Conservation (phyloP, 768 basidiomycete genomes). For the Tylopilus sp. region DNA sequence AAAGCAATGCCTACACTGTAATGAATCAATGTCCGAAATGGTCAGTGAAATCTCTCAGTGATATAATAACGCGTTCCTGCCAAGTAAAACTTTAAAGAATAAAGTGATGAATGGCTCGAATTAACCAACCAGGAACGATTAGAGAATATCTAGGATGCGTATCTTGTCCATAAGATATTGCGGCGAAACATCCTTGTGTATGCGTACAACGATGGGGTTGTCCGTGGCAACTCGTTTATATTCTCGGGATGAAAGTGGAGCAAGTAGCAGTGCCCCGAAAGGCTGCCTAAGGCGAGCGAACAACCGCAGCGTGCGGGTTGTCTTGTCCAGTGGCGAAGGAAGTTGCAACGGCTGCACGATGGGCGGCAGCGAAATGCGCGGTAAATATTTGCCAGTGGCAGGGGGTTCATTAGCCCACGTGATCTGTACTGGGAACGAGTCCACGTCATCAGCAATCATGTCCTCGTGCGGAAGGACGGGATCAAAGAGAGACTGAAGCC, state of each 20-base stretch:
- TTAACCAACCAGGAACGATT: neutral
- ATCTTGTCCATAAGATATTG: conserved; percentile 11
- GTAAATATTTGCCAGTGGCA: neutral
- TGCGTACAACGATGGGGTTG: conserved; percentile 11
- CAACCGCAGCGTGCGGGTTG: conserved; percentile 11
- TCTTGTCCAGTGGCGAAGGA: conserved; percentile 13
- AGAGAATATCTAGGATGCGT: conserved; percentile 15
- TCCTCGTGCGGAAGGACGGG: conserved; percentile 19
- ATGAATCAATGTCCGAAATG: too few species aligned
- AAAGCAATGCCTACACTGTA: too few species aligned
- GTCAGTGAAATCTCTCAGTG: too few species aligned
- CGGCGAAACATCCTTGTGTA: conserved; percentile 8
- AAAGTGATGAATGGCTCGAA: too few species aligned
- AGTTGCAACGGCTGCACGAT: neutral
- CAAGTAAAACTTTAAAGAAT: too few species aligned
- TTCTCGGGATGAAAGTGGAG: conserved; percentile 5
- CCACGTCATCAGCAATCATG: conserved; percentile 12
- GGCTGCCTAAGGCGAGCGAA: conserved; percentile 6
- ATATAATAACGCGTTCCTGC: too few species aligned
- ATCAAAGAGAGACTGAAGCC: conserved; percentile 13
- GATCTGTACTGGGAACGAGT: neutral
- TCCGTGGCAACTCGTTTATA: conserved; percentile 20
- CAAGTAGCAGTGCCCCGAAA: conserved; percentile 13
- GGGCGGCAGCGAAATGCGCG: neutral
- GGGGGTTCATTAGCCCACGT: neutral